Evolutionary conservation across 345 rosid species (phyloP).

Genomic region (Salix udensis): DNA sequence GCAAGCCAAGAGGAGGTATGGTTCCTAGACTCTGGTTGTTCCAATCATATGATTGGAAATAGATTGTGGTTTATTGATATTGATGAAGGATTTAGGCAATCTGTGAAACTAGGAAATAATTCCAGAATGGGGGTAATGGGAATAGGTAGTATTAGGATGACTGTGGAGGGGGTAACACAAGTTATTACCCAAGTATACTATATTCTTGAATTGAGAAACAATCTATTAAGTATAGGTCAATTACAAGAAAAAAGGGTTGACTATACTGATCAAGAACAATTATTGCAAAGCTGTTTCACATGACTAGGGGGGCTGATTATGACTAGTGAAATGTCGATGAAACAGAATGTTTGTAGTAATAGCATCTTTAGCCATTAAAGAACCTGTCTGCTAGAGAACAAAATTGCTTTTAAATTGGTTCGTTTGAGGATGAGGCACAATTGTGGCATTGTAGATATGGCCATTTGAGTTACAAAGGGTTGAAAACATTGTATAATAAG

Average conservation of each 20-base stretch:
- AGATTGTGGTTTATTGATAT: too few species aligned
- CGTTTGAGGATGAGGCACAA: not conserved
- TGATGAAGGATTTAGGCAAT: too few species aligned
- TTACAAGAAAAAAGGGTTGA: not conserved
- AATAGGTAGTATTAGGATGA: too few species aligned
- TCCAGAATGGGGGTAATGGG: too few species aligned
- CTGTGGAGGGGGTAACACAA: not conserved
- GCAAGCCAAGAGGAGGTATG: too few species aligned
- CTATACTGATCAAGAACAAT: not conserved
- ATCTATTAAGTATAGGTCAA: not conserved
- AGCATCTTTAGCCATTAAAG: too few species aligned
- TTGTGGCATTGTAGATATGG: not conserved
- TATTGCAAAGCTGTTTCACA: not conserved
- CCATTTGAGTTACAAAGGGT: not conserved
- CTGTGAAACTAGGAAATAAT: too few species aligned
- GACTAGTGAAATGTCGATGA: not conserved
- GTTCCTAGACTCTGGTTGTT: too few species aligned
- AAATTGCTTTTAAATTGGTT: not conserved
- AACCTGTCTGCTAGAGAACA: too few species aligned
- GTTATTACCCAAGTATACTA: not conserved
- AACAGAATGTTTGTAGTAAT: not conserved
- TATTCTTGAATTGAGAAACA: not conserved
- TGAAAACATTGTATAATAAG: not conserved
- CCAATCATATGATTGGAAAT: too few species aligned
- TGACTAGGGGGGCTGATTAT: not conserved